Base-by-base conservation (phyloP, 768 basidiomycete genomes). In the Grammothele lineata region DNA sequence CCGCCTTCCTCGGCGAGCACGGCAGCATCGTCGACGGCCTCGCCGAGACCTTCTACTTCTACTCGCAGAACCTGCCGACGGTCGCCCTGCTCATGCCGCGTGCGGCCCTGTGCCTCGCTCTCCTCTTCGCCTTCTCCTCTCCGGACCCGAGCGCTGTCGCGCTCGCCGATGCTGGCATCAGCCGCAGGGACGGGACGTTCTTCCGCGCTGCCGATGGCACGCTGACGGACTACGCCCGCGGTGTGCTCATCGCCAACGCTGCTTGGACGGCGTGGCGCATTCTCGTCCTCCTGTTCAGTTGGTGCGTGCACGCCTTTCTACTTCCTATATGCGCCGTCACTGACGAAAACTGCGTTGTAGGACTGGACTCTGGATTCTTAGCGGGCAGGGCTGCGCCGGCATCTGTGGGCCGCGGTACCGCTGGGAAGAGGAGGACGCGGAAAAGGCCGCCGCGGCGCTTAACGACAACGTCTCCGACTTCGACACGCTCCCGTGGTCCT, bases 21-120 rank as follows among this genome's bases (percentile, higher is more conserved):
- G 77, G 73, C 45, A 68, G 73, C 56, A 48, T 74, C 47, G 70
- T 71, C 37, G 76, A 81, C 51, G 76, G 76, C 46, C 67, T 92
- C 36, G 86, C 92, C n/a, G 92, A 95, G 67, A 84, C 84, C 12
- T 88, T 77, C 62, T 88, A 81, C 71, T 81, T 80, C 59, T 87
- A 88, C 55, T 81, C 91, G 1, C 92, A 95, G 69, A 91, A 92
- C 60, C 62, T 85, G 27, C 85, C 92, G 4, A 89, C 87, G 0
- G 80, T 93, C 34, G 76, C 80, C 8, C 74, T 91, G n/a, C 76
- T 93, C 34, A 69, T 95, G 17, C 92, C 92, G 21, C 79, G 92
- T 49, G 89, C 89, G 24, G 90, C 81, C 8, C 69, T 95, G 33
- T 75, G 73, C 34, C 66, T 93, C 4, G 83, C 86, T 1, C 64